A percentile compares a stretch with the other conserved stretches of the same genome.
Evolutionary conservation across 2,329 filamentous ascomycete species (phyloP).

Genomic region (Penicillium polonicum): DNA sequence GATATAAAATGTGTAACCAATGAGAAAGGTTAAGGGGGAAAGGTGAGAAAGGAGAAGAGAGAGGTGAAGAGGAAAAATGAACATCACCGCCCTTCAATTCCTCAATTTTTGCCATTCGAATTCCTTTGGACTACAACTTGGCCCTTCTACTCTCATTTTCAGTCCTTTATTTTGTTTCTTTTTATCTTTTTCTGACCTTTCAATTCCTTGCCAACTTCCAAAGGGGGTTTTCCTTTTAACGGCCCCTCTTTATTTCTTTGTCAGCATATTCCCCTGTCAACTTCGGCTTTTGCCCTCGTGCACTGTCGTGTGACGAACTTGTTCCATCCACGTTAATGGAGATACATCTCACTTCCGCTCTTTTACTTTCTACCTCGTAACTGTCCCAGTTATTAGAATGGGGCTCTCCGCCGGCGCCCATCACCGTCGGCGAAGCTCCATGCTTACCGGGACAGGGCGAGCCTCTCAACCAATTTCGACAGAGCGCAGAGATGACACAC

Average conservation of each 20-base stretch:
- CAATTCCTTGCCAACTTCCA: neutral
- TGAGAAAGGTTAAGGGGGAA: neutral
- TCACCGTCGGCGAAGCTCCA: constrained; percentile 42
- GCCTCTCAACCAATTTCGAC: constrained; percentile 44
- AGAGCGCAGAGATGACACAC: constrained; percentile 38
- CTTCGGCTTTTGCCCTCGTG: constrained; percentile 2
- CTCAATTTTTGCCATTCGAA: neutral
- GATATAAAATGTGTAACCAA: constrained; percentile 18
- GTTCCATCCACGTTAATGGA: constrained; percentile 21
- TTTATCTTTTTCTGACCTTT: neutral
- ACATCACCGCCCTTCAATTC: neutral
- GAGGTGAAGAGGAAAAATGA: neutral
- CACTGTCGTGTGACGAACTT: constrained; percentile 17
- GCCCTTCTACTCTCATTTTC: constrained; percentile 1
- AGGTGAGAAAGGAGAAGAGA: neutral
- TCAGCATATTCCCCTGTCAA: constrained; percentile 7
- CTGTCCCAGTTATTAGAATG: constrained; percentile 27
- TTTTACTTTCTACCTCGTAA: constrained; percentile 14
- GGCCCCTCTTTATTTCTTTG: constrained; percentile 6
- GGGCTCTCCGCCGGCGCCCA: constrained; percentile 36
- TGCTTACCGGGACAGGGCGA: constrained; percentile 47
- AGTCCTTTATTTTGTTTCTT: neutral
- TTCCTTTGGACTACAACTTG: constrained; percentile 1
- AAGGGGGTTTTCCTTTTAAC: neutral
- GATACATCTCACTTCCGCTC: constrained; percentile 10